Percentiles rank a stretch among this genome's conserved stretches.
phyloP scores from a whole-genome alignment of 2,329 filamentous ascomycete genomes.

The Aspergillus caelatus region DNA sequence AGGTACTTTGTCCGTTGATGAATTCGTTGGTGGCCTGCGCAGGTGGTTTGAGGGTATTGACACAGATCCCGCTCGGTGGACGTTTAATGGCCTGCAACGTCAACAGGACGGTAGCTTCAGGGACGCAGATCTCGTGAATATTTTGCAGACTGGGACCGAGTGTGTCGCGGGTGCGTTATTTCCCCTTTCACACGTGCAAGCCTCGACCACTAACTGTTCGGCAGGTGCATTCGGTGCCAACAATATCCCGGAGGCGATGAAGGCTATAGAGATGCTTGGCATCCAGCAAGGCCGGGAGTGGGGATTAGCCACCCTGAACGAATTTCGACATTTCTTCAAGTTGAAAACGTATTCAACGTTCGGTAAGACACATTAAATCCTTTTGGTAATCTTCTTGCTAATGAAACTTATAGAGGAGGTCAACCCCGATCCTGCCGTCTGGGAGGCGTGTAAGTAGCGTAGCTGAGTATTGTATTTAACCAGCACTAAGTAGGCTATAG shows the following conservation, averaged over 20 bases:
- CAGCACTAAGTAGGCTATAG: background rate
- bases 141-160: slow-evolving; percentile 4
- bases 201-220: background rate
- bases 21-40: slow-evolving; percentile 4
- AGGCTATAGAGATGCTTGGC: slow-evolving; percentile 12
- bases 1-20: background rate
- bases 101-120: slow-evolving; percentile 2
- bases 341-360: slow-evolving; percentile 12
- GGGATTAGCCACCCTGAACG: slow-evolving; percentile 9
- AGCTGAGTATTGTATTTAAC: background rate
- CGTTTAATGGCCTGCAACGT: slow-evolving; percentile 5
- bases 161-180: background rate
- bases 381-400: background rate
- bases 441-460: slow-evolving; percentile 2
- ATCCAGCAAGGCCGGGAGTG: slow-evolving; percentile 12
- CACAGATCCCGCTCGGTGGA: slow-evolving; percentile 4
- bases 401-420: background rate
- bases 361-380: background rate
- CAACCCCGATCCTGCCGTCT: slow-evolving; percentile 6
- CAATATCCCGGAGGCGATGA: slow-evolving; percentile 5
- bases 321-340: slow-evolving; percentile 11
- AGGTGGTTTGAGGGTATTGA: background rate
- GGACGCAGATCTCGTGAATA: slow-evolving; percentile 8
- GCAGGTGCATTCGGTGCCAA: slow-evolving; percentile 11
- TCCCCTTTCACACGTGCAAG: background rate